phyloP scores from a whole-genome alignment of 2,329 filamentous ascomycete species.

The Sclerotinia subarctica region DNA sequence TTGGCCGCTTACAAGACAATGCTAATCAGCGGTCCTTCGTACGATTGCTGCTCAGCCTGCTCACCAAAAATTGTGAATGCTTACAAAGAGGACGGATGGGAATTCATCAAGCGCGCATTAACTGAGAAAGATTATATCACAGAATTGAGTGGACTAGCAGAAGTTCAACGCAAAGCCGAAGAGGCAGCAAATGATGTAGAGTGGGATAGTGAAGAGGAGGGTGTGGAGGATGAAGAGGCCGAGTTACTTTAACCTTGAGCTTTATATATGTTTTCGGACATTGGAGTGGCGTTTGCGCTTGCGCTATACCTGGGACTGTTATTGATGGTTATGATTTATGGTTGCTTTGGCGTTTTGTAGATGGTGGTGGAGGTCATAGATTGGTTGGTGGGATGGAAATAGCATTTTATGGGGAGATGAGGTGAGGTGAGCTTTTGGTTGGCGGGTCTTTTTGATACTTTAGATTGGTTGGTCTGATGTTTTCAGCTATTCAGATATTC shows the following conservation, averaged over 20 bases:
- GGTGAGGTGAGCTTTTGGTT: background rate
- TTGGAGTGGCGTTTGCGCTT: conserved; percentile 8
- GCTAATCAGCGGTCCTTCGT: conserved; percentile 69
- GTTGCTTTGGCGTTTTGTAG: conserved; percentile 12
- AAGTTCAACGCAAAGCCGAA: conserved; percentile 62
- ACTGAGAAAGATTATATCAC: conserved; percentile 75
- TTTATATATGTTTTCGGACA: conserved; percentile 2
- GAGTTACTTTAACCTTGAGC: conserved; percentile 31
- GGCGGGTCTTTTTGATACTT: background rate
- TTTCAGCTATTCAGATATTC: background rate
- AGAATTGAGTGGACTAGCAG: conserved; percentile 69
- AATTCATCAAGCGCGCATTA: conserved; percentile 71
- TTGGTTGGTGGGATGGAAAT: background rate
- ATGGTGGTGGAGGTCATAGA: conserved; percentile 6
- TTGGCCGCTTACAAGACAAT: conserved; percentile 71
- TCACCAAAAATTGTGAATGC: conserved; percentile 65
- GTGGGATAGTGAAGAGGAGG: conserved; percentile 55
- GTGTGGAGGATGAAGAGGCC: conserved; percentile 53
- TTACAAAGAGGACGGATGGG: conserved; percentile 69
- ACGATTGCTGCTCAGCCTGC: conserved; percentile 79
- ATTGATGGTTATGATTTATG: background rate
- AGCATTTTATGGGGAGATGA: background rate
- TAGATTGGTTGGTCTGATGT: background rate
- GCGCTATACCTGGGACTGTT: background rate
- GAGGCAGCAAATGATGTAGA: conserved; percentile 51